These are phyloP conservation scores for Mollisia scopiformis DNA, from an alignment of 2,329 filamentous ascomycete genomes.

Conservation along the genomic window DNA sequence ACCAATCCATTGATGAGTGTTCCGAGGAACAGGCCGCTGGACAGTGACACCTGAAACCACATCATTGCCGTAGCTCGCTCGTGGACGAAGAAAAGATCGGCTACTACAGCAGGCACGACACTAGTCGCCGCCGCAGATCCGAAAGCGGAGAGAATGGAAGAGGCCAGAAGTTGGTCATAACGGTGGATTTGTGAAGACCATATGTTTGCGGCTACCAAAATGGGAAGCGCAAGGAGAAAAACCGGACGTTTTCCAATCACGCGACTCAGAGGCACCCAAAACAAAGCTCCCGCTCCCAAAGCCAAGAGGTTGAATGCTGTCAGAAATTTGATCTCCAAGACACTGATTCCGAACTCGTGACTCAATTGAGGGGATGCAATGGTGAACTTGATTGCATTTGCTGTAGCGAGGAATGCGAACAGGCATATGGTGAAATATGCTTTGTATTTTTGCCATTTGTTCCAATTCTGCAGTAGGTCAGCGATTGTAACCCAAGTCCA, in stretches of 20 bases:
- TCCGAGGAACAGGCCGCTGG: constrained; percentile 41
- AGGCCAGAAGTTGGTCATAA: constrained; percentile 32
- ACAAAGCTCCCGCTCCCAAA: constrained; percentile 39
- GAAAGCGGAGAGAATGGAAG: constrained; percentile 35
- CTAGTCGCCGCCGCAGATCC: constrained; percentile 39
- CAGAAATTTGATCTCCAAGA: constrained; percentile 27
- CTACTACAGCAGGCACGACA: constrained; percentile 39
- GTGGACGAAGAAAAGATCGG: constrained; percentile 40
- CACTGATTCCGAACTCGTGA: constrained; percentile 34
- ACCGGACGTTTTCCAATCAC: constrained; percentile 41
- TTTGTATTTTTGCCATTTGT: constrained; percentile 15
- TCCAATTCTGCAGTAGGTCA: constrained; percentile 12
- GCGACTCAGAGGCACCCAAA: constrained; percentile 42
- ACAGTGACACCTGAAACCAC: constrained; percentile 42
- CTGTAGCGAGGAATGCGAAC: constrained; percentile 44
- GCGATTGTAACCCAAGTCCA: neutral
- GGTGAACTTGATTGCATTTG: constrained; percentile 43
- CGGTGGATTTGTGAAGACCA: constrained; percentile 38
- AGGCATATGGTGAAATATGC: constrained; percentile 42
- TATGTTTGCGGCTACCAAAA: constrained; percentile 38
- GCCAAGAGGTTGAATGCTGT: constrained; percentile 35
- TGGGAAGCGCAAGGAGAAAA: constrained; percentile 37
- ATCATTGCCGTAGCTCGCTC: constrained; percentile 42
- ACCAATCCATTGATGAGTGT: constrained; percentile 39
- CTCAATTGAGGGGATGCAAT: constrained; percentile 39